A percentile compares a stretch with the other conserved stretches of the same genome.
Evolutionary conservation across 2,329 filamentous ascomycete genomes (phyloP).

Genomic region (Trichoderma sp.): DNA sequence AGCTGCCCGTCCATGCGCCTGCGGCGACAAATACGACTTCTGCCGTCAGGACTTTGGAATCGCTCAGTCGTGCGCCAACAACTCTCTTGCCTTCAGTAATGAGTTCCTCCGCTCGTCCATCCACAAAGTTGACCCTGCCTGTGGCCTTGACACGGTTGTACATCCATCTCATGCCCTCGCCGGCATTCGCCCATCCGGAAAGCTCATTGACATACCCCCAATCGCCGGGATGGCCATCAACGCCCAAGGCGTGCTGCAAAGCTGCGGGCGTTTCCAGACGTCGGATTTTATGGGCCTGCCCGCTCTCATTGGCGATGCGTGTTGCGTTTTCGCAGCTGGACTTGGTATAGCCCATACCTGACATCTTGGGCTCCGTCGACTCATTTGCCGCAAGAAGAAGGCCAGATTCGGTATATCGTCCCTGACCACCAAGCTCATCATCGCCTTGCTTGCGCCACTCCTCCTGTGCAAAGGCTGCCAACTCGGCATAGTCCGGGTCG

Average conservation of each 20-base stretch:
- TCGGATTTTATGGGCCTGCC: conserved; percentile 39
- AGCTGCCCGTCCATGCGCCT: conserved; percentile 78
- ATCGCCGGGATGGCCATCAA: conserved; percentile 53
- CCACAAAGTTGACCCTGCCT: conserved; percentile 54
- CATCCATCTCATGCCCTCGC: conserved; percentile 64
- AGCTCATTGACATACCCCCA: conserved; percentile 72
- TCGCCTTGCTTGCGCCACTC: conserved; percentile 63
- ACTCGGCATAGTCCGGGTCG: conserved; percentile 68
- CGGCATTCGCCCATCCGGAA: conserved; percentile 80
- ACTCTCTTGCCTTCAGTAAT: conserved; percentile 39
- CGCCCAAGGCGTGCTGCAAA: conserved; percentile 46
- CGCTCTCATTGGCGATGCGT: conserved; percentile 42
- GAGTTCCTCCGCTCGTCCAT: conserved; percentile 47
- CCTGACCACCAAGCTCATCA: conserved; percentile 56
- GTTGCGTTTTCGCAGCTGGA: conserved; percentile 61
- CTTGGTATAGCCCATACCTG: conserved; percentile 56
- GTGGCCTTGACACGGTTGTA: conserved; percentile 52
- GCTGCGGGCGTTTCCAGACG: conserved; percentile 44
- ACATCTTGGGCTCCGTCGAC: conserved; percentile 35
- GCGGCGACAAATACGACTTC: conserved; percentile 78
- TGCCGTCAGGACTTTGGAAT: conserved; percentile 46
- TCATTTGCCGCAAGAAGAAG: conserved; percentile 61
- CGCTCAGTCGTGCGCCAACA: conserved; percentile 51
- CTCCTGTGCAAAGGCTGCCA: conserved; percentile 68
- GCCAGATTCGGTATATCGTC: conserved; percentile 68